A percentile compares a stretch with the other conserved stretches of the same genome.
Evolutionary conservation across 768 basidiomycete genomes (phyloP).

Genomic region (Rhizopogon roseolus): DNA sequence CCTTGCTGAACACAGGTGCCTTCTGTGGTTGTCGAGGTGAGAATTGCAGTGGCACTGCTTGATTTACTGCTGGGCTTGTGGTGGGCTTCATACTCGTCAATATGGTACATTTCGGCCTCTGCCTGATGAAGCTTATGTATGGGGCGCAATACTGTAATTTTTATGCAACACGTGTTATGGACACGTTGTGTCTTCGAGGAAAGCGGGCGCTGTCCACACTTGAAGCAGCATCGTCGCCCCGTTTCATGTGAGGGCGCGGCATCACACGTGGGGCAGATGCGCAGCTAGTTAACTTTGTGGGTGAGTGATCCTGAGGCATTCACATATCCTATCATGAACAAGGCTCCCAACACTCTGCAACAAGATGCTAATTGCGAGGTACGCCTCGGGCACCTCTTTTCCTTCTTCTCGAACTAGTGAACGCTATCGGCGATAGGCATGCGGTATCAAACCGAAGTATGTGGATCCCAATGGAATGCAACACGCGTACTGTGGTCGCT

Average conservation of each 20-base stretch:
- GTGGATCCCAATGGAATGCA: conserved; percentile 51
- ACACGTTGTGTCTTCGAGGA: neutral
- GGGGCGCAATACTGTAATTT: neutral
- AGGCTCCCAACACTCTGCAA: neutral
- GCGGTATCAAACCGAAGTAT: conserved; percentile 57
- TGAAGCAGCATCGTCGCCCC: neutral
- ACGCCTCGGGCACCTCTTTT: neutral
- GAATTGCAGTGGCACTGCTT: neutral
- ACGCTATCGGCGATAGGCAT: conserved; percentile 34
- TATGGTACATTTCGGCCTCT: neutral
- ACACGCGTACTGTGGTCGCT: conserved; percentile 58
- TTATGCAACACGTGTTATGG: neutral
- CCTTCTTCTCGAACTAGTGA: neutral
- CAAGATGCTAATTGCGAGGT: conserved; percentile 19
- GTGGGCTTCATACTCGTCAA: neutral
- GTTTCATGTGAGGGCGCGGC: neutral
- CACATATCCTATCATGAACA: conserved; percentile 1
- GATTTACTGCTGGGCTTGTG: neutral
- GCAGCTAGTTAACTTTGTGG: neutral
- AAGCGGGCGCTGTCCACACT: neutral
- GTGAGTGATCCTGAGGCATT: neutral
- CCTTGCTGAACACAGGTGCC: neutral
- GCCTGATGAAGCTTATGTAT: neutral
- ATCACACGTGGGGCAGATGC: neutral
- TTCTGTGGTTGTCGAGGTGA: neutral